Conservation (phyloP, 768 basidiomycete genomes). For the Brasilioporus rufonigricans region DNA sequence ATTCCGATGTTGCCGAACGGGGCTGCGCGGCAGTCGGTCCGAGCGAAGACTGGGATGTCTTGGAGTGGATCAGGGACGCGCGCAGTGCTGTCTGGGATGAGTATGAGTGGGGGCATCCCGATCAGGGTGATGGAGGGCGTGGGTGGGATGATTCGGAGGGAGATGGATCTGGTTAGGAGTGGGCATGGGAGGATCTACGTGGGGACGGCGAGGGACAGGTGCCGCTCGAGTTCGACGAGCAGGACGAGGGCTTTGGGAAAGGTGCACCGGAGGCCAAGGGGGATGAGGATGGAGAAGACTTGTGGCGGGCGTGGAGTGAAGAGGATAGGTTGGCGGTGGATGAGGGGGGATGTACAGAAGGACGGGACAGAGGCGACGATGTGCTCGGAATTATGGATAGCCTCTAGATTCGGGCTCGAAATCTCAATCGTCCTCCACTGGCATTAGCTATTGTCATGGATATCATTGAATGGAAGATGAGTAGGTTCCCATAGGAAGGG, state of each 20-base stretch:
- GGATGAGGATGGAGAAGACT: too few species aligned
- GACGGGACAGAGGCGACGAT: too few species aligned
- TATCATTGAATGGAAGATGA: too few species aligned
- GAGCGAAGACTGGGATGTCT: constrained; percentile 5
- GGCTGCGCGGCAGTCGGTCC: constrained; percentile 19
- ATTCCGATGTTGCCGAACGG: constrained; percentile 87
- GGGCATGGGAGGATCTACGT: not conserved
- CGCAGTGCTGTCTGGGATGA: constrained; percentile 19
- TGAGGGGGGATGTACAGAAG: too few species aligned
- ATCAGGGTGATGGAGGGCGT: constrained; percentile 65
- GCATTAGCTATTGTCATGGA: too few species aligned
- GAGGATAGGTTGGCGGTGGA: too few species aligned
- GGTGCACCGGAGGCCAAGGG: not conserved
- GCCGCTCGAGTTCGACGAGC: constrained; percentile 60
- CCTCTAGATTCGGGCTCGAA: too few species aligned
- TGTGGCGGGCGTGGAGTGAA: too few species aligned
- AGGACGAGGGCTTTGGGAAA: constrained; percentile 58
- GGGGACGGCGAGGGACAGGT: constrained; percentile 20
- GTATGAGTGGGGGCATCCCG: constrained; percentile 33
- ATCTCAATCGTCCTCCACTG: too few species aligned
- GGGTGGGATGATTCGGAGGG: constrained; percentile 51
- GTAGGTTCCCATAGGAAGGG: too few species aligned
- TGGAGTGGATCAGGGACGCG: constrained; percentile 18
- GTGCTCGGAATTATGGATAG: too few species aligned
- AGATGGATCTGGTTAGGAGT: constrained; percentile 36